Conservation (phyloP, 352 stramenopile genomes). For the Achlya hypogyna region DNA sequence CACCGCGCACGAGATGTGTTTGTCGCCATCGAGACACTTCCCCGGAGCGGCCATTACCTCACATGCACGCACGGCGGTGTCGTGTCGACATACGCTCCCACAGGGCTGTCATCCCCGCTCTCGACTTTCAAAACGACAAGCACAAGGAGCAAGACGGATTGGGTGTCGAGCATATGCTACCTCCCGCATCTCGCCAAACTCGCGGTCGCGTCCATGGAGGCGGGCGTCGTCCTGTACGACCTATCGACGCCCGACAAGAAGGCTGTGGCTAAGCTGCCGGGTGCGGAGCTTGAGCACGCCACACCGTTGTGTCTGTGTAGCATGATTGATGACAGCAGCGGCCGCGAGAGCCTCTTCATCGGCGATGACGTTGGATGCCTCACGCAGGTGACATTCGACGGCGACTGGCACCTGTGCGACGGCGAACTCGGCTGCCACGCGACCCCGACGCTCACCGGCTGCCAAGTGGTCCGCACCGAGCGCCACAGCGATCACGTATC, state of each 20-base stretch:
- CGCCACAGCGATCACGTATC: constrained; percentile 23
- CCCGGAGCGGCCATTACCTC: not conserved
- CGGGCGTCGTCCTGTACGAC: constrained; percentile 68
- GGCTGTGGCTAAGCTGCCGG: constrained; percentile 1
- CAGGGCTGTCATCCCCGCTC: not conserved
- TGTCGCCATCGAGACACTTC: not conserved
- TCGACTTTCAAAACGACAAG: not conserved
- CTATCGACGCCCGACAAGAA: constrained; percentile 36
- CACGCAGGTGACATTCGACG: constrained; percentile 46
- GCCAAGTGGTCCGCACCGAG: not conserved
- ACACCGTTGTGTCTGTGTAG: constrained; percentile 20
- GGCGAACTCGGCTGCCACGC: not conserved
- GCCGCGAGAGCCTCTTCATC: constrained; percentile 52
- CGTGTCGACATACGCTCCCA: not conserved
- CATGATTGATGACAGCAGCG: constrained; percentile 6
- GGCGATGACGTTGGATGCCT: constrained; percentile 68
- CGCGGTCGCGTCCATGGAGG: constrained; percentile 71
- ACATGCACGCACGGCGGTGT: not conserved
- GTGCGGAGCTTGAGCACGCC: constrained; percentile 17
- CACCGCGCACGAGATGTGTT: constrained; percentile 1
- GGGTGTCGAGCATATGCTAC: constrained; percentile 14
- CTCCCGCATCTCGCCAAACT: constrained; percentile 25
- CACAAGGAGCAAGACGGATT: not conserved
- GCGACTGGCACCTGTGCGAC: constrained; percentile 16
- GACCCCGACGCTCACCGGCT: not conserved